Evolutionary conservation across 1,139 yeast genomes (phyloP), one percentile per base, ranked within the genome.

Genomic region (Saccharomyces hybrid): DNA sequence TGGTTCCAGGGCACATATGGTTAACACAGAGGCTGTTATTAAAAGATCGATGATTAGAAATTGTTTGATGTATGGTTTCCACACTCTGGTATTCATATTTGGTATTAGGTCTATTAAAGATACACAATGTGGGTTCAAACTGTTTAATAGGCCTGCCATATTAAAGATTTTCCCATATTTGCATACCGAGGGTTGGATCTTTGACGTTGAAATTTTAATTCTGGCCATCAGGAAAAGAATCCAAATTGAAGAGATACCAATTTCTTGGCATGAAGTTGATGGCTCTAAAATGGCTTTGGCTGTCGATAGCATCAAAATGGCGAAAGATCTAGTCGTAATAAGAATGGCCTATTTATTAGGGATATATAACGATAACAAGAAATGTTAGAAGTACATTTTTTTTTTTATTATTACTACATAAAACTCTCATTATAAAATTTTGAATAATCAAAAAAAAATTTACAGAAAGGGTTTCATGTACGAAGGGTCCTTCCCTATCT

Each of bases 101-200:
- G 99, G 99, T 7, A 88, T 93, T 51, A 78, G 96, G 60, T 79
- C 83, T 9, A 82, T 95, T 58, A 82, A 85, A 58, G 99, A 93
- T 70, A 93, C 99, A 4, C 99, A 93, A 73, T 93, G 99, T 75
- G 99, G 99, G 5, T 93, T 95, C 75, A 93, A 93, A 71, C 75
- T 93, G 73, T 93, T 91, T 71, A 88, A 93, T 61, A 78, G 82
- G 58, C 74, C 76, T 11, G 86, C 97, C 0, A 79, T 85, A 16
- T 67, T 67, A 16, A 65, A 66, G 54, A 87, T 93, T 47, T 90
- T 90, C 71, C 97, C 98, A 3, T 85, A 80, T 62, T 82, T 95
- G 88, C 98, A 93, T 70, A 91, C 96, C 12, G 99, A 93, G 71
- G 83, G 99, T 55, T 93, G 99, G 99, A 93, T 95, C 47, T 93